Percentiles rank a stretch among this genome's conserved stretches.
Evolutionary conservation across 352 stramenopile species (phyloP).

Genomic region (Globisporangium takayamanum): DNA sequence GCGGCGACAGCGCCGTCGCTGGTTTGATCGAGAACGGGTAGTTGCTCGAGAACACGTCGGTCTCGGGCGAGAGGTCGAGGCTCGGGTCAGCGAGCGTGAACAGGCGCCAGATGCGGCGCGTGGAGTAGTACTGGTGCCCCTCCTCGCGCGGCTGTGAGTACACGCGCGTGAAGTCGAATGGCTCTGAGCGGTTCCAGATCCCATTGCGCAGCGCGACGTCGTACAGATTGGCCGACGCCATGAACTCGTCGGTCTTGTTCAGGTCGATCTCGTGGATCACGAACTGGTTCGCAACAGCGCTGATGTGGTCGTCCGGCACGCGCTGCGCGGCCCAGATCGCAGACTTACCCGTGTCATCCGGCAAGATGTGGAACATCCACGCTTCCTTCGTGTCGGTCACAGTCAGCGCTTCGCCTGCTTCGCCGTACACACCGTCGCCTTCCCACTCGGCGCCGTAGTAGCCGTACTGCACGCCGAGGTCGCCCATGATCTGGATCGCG

Average conservation of each 20-base stretch:
- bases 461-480: constrained; percentile 88
- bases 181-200: constrained; percentile 58
- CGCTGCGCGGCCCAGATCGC: constrained; percentile 92
- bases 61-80: constrained; percentile 61
- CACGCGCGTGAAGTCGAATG: constrained; percentile 87
- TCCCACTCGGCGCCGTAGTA: constrained; percentile 92
- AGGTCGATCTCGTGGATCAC: constrained; percentile 88
- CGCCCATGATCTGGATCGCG: constrained; percentile 89
- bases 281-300: constrained; percentile 92
- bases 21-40: constrained; percentile 87
- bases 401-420: constrained; percentile 87
- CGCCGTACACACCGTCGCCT: constrained; percentile 39
- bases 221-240: constrained; percentile 87
- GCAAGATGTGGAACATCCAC: constrained; percentile 95
- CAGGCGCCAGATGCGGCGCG: constrained; percentile 87
- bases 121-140: constrained; percentile 76
- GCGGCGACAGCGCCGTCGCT: constrained; percentile 39
- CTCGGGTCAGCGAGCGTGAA: constrained; percentile 75
- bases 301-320: constrained; percentile 82
- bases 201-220: constrained; percentile 81
- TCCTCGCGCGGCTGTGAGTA: constrained; percentile 72
- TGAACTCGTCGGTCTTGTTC: constrained; percentile 70
- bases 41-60: constrained; percentile 66
- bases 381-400: constrained; percentile 88
- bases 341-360: constrained; percentile 89